These are phyloP conservation scores for Trametes hirsuta DNA, from an alignment of 1,284 basidiomycete species.

Conservation along the genomic window DNA sequence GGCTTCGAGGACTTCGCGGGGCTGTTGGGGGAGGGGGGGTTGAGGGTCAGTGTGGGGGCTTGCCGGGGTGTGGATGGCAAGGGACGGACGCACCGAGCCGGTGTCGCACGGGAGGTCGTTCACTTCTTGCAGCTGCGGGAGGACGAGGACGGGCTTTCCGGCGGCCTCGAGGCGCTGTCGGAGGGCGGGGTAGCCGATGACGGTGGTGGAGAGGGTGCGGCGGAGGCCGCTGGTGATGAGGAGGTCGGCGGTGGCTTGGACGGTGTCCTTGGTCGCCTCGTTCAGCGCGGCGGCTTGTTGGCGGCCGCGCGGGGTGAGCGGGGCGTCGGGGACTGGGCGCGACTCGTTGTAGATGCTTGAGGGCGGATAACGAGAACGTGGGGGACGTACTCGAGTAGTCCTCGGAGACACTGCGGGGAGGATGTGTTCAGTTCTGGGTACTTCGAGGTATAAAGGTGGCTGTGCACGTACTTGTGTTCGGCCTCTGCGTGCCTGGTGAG, in stretches of 20 bases:
- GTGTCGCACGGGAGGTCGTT: slow-evolving; percentile 36
- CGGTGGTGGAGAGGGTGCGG: slow-evolving; percentile 38
- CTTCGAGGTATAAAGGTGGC: background rate
- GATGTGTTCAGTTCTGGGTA: background rate
- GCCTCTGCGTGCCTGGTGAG: slow-evolving; percentile 38
- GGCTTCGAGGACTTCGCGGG: slow-evolving; percentile 34
- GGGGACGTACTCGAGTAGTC: slow-evolving; percentile 29
- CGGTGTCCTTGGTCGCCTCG: slow-evolving; percentile 35
- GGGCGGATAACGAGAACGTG: background rate
- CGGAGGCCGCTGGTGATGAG: slow-evolving; percentile 37
- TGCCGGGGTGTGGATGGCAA: background rate
- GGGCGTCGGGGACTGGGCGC: slow-evolving; percentile 33
- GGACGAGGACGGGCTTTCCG: slow-evolving; percentile 34
- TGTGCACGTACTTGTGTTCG: slow-evolving; percentile 35
- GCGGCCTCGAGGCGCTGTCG: slow-evolving; percentile 33
- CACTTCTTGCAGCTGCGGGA: slow-evolving; percentile 38
- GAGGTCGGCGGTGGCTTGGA: slow-evolving; percentile 37
- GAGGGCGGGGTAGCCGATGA: slow-evolving; percentile 35
- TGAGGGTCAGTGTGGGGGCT: background rate
- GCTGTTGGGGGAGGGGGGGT: slow-evolving; percentile 15
- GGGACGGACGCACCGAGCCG: slow-evolving; percentile 31
- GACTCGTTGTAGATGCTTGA: background rate
- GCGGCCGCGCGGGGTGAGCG: slow-evolving; percentile 32
- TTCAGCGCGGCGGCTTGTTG: slow-evolving; percentile 37
- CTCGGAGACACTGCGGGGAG: slow-evolving; percentile 25